Evolutionary conservation across 257 asterid genomes (phyloP), one percentile per base, ranked within the genome.

Genomic region (Solanum microdontum): DNA sequence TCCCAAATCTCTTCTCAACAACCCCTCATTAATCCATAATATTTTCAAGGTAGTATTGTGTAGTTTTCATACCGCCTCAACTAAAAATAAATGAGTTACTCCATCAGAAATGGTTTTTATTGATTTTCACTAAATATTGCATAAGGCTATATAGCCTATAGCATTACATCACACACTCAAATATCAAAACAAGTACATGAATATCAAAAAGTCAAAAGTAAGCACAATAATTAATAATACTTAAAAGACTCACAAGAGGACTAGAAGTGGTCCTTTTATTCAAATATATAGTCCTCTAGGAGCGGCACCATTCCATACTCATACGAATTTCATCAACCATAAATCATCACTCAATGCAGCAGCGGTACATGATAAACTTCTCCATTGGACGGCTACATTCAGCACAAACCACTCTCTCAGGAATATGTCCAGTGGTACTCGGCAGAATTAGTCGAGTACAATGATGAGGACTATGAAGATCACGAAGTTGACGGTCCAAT

Each of bases 361-460:
- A 95, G 43, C 94, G 91, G 89, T 95, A 96, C 97, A 95, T 92
- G 83, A 94, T 92, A 86, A 87, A 96, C 92, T 93, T 96, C 87
- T 95, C 98, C 99, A 96, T 96, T 1, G 82, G 84, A 85, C 93
- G 94, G 66, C 94, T 90, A 45, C 98, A 96, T 86, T 95, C 99
- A 1, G 97, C 92, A 88, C 98, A 96, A 40, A 88, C 91, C 82
- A 96, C 98, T 70, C 19, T 88, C 90, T 94, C 98, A 2, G 98
- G 98, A 11, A 94, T 90, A 72, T 93, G 88, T 0, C 96, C 98
- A 2, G 93, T 83, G 51, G 87, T 89, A 2, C 94, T 95, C 0
- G 98, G 99, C 17, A 95, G 90, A 33, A 95, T 92, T 32, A 96
- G 94, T 33, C 95, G 94, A 94, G 91, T 90, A 89, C 99, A 95